Conservation (phyloP, 2,329 filamentous ascomycete genomes). For the Epichloe typhina region DNA sequence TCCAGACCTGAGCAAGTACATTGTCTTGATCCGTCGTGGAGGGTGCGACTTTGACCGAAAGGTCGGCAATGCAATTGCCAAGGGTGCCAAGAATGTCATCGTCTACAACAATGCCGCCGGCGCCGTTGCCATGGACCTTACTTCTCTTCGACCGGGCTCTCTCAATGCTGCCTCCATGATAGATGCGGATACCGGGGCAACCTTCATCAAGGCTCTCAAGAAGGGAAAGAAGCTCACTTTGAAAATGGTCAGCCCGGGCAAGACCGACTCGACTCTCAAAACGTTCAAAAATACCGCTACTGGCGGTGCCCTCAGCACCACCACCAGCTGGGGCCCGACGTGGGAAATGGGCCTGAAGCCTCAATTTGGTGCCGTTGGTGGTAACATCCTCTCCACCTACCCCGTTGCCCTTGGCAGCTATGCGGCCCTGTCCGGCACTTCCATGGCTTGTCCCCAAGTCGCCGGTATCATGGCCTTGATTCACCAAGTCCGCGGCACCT, state of each 20-base stretch:
- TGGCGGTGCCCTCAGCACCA: conserved; percentile 38
- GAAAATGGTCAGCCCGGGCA: conserved; percentile 27
- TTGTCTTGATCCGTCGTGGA: conserved; percentile 48
- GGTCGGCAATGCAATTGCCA: conserved; percentile 35
- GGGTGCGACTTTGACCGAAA: conserved; percentile 43
- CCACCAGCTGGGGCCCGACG: conserved; percentile 47
- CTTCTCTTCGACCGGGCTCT: conserved; percentile 9
- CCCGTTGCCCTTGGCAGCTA: conserved; percentile 33
- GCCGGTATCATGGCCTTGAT: conserved; percentile 43
- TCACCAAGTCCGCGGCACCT: conserved; percentile 35
- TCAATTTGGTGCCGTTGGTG: conserved; percentile 41
- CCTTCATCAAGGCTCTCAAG: conserved; percentile 30
- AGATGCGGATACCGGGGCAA: conserved; percentile 25
- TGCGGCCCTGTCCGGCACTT: conserved; percentile 41
- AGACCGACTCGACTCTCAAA: conserved; percentile 17
- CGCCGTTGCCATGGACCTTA: conserved; percentile 21
- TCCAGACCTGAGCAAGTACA: conserved; percentile 41
- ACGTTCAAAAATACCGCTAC: conserved; percentile 21
- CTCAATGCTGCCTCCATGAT: conserved; percentile 29
- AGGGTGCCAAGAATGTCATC: conserved; percentile 47
- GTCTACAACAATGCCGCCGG: conserved; percentile 42
- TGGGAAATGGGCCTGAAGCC: conserved; percentile 46
- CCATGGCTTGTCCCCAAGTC: conserved; percentile 45
- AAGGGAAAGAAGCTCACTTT: conserved; percentile 30
- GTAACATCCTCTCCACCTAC: conserved; percentile 45